These are phyloP conservation scores for Prototheca wickerhamii DNA, from an alignment of 163 green algal species.

Conservation along the genomic window DNA sequence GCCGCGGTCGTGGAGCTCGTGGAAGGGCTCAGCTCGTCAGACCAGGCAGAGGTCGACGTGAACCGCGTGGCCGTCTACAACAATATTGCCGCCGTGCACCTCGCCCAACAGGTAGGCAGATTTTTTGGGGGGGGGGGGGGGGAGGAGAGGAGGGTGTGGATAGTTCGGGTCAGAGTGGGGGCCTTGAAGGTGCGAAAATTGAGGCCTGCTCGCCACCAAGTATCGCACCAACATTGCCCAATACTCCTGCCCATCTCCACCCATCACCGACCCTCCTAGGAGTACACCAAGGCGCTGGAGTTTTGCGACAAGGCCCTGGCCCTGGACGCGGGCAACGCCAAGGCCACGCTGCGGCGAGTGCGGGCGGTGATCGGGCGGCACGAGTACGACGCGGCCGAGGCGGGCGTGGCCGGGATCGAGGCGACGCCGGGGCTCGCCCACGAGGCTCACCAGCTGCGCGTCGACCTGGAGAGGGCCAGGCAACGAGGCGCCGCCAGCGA, in stretches of 20 bases:
- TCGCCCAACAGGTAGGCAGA: constrained; percentile 19
- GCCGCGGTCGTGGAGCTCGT: constrained; percentile 39
- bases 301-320: constrained; percentile 33
- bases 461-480: constrained; percentile 7
- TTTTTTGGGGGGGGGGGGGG: not conserved
- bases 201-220: not conserved
- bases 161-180: not conserved
- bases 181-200: not conserved
- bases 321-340: constrained; percentile 27
- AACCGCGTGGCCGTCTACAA: constrained; percentile 38
- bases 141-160: not conserved
- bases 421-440: not conserved
- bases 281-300: constrained; percentile 25
- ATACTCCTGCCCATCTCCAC: not conserved
- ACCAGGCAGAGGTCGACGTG: constrained; percentile 42
- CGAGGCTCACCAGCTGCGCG: constrained; percentile 1
- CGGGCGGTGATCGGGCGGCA: constrained; percentile 29
- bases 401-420: constrained; percentile 5
- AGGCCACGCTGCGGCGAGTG: constrained; percentile 33
- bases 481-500: constrained; percentile 1
- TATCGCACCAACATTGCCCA: not conserved
- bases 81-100: constrained; percentile 46
- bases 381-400: constrained; percentile 24
- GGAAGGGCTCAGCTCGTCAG: constrained; percentile 23
- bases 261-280: not conserved